phyloP scores from a whole-genome alignment of 257 asterid genomes.

The Handroanthus guayacan region DNA sequence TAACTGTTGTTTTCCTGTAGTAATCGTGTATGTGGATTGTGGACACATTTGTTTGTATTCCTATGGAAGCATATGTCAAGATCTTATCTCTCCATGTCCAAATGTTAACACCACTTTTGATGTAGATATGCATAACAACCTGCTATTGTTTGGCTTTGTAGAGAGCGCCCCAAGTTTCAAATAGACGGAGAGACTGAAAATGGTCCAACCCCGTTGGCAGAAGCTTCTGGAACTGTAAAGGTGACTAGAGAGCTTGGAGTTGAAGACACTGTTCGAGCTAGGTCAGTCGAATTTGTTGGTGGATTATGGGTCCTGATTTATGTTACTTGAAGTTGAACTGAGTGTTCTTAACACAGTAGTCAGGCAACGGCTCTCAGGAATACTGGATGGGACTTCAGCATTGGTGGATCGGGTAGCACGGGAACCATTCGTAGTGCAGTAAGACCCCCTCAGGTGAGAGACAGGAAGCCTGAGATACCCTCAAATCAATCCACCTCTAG shows the following conservation, averaged over 20 bases:
- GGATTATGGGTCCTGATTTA: constrained; percentile 20
- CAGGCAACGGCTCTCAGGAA: constrained; percentile 68
- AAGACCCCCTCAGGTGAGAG: constrained; percentile 92
- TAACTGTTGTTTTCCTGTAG: constrained; percentile 7
- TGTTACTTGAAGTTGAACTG: constrained; percentile 37
- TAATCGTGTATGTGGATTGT: background rate
- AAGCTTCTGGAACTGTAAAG: constrained; percentile 63
- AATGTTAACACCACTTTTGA: background rate
- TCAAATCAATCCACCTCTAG: constrained; percentile 59
- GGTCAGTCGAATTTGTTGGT: constrained; percentile 58
- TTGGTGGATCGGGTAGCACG: constrained; percentile 76
- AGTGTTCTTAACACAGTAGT: constrained; percentile 49
- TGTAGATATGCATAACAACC: constrained; percentile 27
- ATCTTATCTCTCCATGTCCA: constrained; percentile 25
- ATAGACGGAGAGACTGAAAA: constrained; percentile 53
- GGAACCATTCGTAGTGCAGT: constrained; percentile 86
- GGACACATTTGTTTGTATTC: background rate
- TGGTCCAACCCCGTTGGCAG: constrained; percentile 47
- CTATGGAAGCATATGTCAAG: constrained; percentile 11
- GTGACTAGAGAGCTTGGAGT: constrained; percentile 45
- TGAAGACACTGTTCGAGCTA: constrained; percentile 57
- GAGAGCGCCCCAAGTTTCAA: constrained; percentile 71
- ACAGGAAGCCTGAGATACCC: constrained; percentile 76
- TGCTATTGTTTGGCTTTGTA: constrained; percentile 38
- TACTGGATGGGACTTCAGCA: constrained; percentile 98